phyloP scores from a whole-genome alignment of 441 rosid species.

The Sinapis alba region DNA sequence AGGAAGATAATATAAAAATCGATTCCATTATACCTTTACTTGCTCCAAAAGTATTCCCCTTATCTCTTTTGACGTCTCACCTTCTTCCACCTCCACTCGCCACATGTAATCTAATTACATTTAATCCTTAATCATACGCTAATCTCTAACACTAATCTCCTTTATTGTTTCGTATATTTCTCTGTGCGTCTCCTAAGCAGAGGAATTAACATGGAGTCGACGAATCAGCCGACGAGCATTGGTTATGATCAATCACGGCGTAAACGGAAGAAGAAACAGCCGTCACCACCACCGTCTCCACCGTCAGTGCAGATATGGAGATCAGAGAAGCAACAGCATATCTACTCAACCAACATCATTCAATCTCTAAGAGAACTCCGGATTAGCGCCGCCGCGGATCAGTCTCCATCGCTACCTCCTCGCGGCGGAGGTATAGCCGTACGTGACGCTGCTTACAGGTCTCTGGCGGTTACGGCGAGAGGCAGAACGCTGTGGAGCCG shows the following conservation, averaged over 20 bases:
- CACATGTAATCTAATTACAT: background rate
- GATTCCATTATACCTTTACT: slow-evolving; percentile 12
- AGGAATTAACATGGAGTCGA: slow-evolving; percentile 33
- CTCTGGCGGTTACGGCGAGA: slow-evolving; percentile 82
- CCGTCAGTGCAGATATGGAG: slow-evolving; percentile 59
- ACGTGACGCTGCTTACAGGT: slow-evolving; percentile 79
- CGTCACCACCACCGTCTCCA: background rate
- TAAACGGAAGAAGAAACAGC: slow-evolving; percentile 63
- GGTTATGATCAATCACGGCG: slow-evolving; percentile 52
- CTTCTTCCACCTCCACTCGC: slow-evolving; percentile 14
- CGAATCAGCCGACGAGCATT: slow-evolving; percentile 29
- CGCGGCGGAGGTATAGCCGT: slow-evolving; percentile 54
- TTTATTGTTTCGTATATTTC: background rate
- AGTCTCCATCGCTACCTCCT: slow-evolving; percentile 34
- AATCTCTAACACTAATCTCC: background rate
- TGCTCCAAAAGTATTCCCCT: slow-evolving; percentile 28
- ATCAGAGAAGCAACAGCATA: slow-evolving; percentile 71
- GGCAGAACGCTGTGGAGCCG: slow-evolving; percentile 96
- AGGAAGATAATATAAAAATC: slow-evolving; percentile 24
- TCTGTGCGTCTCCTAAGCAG: background rate
- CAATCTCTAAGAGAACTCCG: slow-evolving; percentile 64
- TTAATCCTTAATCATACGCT: background rate
- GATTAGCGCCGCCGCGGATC: slow-evolving; percentile 33
- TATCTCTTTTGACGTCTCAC: slow-evolving; percentile 27
- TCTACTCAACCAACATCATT: slow-evolving; percentile 74